Evolutionary conservation across 805 yeast genomes (phyloP).

Genomic region (Barnettozyma pratensis): DNA sequence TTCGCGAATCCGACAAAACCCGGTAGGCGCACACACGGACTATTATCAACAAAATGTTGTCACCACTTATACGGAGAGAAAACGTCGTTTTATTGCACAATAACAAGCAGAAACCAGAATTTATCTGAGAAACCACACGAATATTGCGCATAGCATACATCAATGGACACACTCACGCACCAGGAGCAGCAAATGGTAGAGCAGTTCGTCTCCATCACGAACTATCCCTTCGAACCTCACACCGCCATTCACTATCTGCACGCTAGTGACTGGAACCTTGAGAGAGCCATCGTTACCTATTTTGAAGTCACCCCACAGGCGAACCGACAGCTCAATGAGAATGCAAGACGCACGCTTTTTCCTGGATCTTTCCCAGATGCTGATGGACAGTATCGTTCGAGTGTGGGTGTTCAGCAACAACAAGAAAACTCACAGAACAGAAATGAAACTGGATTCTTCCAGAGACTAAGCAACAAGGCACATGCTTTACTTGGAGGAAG

Average conservation of each 20-base stretch:
- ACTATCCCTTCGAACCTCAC: slow-evolving; percentile 15
- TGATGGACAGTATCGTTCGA: not conserved
- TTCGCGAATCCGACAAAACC: not conserved
- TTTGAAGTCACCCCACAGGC: slow-evolving; percentile 23
- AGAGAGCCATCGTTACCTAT: slow-evolving; percentile 25
- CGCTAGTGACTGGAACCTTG: slow-evolving; percentile 35
- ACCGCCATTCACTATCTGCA: slow-evolving; percentile 21
- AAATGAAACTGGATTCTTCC: not conserved
- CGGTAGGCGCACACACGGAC: no score
- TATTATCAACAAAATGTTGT: no score
- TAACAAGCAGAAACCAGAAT: not conserved
- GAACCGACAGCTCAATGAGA: slow-evolving; percentile 18
- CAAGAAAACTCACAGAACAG: not conserved
- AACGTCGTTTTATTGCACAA: no score
- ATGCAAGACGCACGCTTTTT: slow-evolving; percentile 10
- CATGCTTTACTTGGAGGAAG: slow-evolving; percentile 17
- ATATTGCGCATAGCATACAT: not conserved
- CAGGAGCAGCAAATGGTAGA: slow-evolving; percentile 10
- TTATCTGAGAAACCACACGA: no score
- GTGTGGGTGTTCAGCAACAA: slow-evolving; percentile 6
- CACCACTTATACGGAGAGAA: no score
- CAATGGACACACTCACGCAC: slow-evolving; percentile 16
- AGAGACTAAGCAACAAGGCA: slow-evolving; percentile 17
- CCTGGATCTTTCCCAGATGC: slow-evolving; percentile 21
- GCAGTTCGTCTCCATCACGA: slow-evolving; percentile 17